Conservation (phyloP, 805 yeast genomes). For the Pichia heedii region DNA sequence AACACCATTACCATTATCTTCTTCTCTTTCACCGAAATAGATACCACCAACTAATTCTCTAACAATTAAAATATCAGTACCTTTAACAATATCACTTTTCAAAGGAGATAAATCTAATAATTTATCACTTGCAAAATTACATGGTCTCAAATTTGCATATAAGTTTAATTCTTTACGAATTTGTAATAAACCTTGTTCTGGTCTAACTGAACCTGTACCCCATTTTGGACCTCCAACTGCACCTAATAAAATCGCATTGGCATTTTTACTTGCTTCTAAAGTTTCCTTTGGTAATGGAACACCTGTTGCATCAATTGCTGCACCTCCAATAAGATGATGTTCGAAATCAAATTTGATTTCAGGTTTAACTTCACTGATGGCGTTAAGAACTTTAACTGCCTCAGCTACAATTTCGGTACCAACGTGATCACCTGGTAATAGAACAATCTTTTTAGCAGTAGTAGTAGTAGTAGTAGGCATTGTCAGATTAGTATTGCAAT, state of each 20-base stretch:
- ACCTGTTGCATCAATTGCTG: constrained; percentile 96
- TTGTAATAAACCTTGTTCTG: constrained; percentile 92
- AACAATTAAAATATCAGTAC: constrained; percentile 87
- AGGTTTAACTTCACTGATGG: constrained; percentile 55
- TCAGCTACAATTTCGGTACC: constrained; percentile 86
- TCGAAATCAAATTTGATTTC: constrained; percentile 63
- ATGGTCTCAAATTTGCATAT: constrained; percentile 95
- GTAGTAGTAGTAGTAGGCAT: no score
- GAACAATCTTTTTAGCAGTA: constrained; percentile 60
- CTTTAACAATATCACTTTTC: constrained; percentile 73
- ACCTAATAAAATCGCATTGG: constrained; percentile 94
- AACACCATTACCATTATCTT: constrained; percentile 77
- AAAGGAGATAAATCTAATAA: constrained; percentile 83
- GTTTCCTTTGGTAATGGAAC: constrained; percentile 82
- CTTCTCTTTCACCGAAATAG: constrained; percentile 92
- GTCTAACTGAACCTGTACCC: constrained; percentile 96
- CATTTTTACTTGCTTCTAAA: constrained; percentile 68
- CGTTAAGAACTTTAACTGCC: constrained; percentile 83
- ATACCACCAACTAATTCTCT: constrained; percentile 98
- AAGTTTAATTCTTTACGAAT: constrained; percentile 90
- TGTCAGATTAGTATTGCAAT: no score
- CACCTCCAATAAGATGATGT: constrained; percentile 91
- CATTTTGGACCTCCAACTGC: constrained; percentile 99
- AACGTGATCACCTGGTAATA: constrained; percentile 95
- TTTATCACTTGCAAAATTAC: constrained; percentile 82